Evolutionary conservation across 2,329 filamentous ascomycete genomes (phyloP).

Genomic region (Fusarium sp.): DNA sequence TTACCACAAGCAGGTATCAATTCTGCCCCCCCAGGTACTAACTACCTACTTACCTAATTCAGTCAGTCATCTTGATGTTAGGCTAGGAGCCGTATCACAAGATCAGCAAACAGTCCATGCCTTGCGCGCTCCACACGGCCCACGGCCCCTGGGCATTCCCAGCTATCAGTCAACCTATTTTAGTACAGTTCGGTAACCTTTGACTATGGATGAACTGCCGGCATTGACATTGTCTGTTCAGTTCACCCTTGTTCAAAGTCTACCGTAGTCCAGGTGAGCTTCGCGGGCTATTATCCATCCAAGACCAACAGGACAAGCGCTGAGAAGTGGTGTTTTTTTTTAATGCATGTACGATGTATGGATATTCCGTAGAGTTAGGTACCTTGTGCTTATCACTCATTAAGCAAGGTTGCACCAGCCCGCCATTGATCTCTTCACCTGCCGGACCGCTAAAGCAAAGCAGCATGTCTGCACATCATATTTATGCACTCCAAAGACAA

Average conservation of each 20-base stretch:
- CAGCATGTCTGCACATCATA: not conserved
- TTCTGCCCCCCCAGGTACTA: not conserved
- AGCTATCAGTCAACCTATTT: not conserved
- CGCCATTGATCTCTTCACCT: not conserved
- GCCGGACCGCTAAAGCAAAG: not conserved
- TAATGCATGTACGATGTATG: not conserved
- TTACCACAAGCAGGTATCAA: not conserved
- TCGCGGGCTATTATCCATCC: not conserved
- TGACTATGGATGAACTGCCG: constrained; percentile 21
- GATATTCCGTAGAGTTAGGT: not conserved
- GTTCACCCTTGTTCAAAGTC: not conserved
- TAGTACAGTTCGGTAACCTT: constrained; percentile 20
- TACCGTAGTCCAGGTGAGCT: not conserved
- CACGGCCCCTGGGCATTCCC: constrained; percentile 21
- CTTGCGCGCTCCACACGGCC: constrained; percentile 30
- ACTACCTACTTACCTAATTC: no score
- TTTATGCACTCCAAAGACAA: no score
- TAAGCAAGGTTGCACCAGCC: constrained; percentile 2
- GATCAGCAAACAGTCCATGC: constrained; percentile 9
- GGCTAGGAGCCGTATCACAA: constrained; percentile 16
- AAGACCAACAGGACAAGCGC: not conserved
- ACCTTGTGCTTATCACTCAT: not conserved
- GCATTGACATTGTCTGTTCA: constrained; percentile 14
- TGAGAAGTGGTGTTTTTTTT: not conserved
- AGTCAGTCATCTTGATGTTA: not conserved